Base-by-base conservation (phyloP, 75 land plant genomes). In the Sequoia sempervirens region DNA sequence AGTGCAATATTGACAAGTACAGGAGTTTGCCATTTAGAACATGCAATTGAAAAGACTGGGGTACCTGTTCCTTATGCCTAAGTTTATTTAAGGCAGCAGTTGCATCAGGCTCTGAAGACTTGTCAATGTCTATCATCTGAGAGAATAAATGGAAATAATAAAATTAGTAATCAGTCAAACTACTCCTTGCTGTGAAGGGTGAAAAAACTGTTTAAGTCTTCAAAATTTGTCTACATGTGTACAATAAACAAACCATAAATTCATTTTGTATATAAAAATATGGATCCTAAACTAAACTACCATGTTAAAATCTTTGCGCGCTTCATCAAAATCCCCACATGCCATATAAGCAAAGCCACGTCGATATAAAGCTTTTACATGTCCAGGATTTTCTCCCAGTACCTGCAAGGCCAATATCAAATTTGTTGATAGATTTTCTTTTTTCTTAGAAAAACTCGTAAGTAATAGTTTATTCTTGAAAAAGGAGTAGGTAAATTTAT, bases 241-340 rank as follows among this genome's bases (percentile, higher is more conserved):
- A 8, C 72, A 13, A 68, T n/a, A 26, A 68, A 28, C 34, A 32
- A 70, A 32, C 12, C 15, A 70, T 28, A 30, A 30, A 70, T 12
- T 70, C 10, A 13, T 20, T 43, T 12, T 79, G 34, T 40, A 41
- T 34, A n/a, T 9, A 41, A 2, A 40, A 40, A 34, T 4, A 9
- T 79, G 18, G 43, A 23, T 79, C 26, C 30, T 32, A 52, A 66
- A 28, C 47, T 80, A 14, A 5, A 69, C 58, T 84, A 97, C 99
- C 97, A 53, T 91, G 83, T 92, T 81, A 84, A 97, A 95, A 82
- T 97, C 99, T 38, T 32, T 86, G 82, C 94, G 86, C 79, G 99
- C 98, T 83, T 97, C 98, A 79, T 97, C 96, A 87, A 97, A 97
- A 87, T 97, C 97, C 79, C 98, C 95, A 61, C 84, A 88, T 68